phyloP scores from a whole-genome alignment of 2,329 filamentous ascomycete genomes.

The Dactylonectria macrodidyma region DNA sequence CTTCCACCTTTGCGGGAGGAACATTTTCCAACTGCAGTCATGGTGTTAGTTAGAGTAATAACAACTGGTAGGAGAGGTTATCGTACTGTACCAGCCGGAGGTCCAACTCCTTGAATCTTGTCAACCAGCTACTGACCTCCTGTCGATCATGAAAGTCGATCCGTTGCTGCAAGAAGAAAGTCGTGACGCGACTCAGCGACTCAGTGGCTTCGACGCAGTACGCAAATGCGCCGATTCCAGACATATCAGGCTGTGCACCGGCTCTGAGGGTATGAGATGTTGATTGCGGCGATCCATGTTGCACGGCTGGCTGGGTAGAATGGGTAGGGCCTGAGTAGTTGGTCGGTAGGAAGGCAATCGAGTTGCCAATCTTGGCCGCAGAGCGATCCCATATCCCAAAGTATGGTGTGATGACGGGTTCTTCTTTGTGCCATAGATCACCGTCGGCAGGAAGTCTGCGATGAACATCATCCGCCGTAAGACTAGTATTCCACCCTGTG shows the following conservation, averaged over 20 bases:
- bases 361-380: constrained; percentile 25
- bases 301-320: not conserved
- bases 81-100: constrained; percentile 21
- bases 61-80: too few species aligned
- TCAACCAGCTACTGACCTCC: constrained; percentile 58
- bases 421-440: constrained; percentile 21
- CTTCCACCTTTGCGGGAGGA: constrained; percentile 25
- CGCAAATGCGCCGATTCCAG: constrained; percentile 50
- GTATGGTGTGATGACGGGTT: constrained; percentile 14
- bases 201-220: constrained; percentile 61
- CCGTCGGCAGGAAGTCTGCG: constrained; percentile 22
- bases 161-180: constrained; percentile 59
- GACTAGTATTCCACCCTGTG: constrained; percentile 28
- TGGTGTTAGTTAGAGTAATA: not conserved
- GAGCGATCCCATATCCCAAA: constrained; percentile 29
- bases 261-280: not conserved
- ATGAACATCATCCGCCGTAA: constrained; percentile 18
- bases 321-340: constrained; percentile 15
- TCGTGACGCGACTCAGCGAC: constrained; percentile 58
- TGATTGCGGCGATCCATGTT: constrained; percentile 14
- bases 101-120: constrained; percentile 50
- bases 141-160: constrained; percentile 53
- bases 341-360: constrained; percentile 17
- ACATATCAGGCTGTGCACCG: constrained; percentile 17
- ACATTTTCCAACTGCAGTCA: constrained; percentile 24